Evolutionary conservation across 2,329 filamentous ascomycete species (phyloP), one percentile per base, ranked within the genome.

Genomic region (Plectosphaerella plurivora): DNA sequence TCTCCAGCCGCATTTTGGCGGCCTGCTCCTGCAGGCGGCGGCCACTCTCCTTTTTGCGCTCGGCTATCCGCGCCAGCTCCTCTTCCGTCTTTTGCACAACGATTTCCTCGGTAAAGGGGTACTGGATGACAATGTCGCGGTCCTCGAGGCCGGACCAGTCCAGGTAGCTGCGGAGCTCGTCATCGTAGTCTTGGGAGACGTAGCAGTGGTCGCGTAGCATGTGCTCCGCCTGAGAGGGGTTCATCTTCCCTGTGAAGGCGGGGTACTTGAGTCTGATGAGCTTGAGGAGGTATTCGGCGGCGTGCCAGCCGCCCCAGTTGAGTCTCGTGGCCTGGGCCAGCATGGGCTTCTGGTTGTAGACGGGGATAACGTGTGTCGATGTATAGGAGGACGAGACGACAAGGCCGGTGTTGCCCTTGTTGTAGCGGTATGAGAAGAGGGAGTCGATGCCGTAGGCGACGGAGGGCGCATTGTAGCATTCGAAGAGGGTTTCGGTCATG

Each of bases 401-500:
- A 20, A 99, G 76, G 7, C 94, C 94, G 24, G 89, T 93, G 49
- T 79, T 84, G 57, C 94, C 94, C 55, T 88, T 84, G 67, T 99
- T 99, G 73, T 96, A 89, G 56, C 87, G 81, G 74, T 96, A 99
- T 18, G 93, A 95, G 73, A 99, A 99, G 33, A 99, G 82, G 11
- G 92, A 95, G 69, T 99, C 94, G 72, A 99, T 92, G 49, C 94
- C 94, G 70, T 94, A 97, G 16, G 92, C 89, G 24, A 97, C 80
- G 2, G 90, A 93, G 0, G 94, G 93, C 11, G 89, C 92, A 54
- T 84, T 83, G 69, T 99, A 99, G 71, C 91, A 95, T 70, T 99
- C 94, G 68, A 97, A 99, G 11, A 99, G 76, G 51, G 97, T 93
- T 66, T 99, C 94, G 44, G 89, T 96, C 93, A 97, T 97, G 60